Percentiles rank a stretch among this genome's conserved stretches.
phyloP scores from a whole-genome alignment of 371 early-diverging fungal genomes.

The Funneliformis caledonium region DNA sequence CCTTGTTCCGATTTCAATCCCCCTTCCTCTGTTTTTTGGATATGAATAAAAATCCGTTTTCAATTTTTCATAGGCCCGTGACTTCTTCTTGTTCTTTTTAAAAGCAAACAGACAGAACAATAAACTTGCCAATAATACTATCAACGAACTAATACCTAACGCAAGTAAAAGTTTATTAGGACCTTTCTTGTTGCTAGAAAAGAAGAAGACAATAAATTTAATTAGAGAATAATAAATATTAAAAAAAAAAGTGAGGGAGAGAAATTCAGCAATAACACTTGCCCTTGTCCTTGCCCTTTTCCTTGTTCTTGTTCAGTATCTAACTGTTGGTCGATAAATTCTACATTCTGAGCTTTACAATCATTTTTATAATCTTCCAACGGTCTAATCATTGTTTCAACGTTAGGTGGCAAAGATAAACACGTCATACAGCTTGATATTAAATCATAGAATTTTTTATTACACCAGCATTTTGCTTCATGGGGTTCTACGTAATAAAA shows the following conservation, averaged over 20 bases:
- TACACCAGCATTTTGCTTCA: not conserved
- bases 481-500: not conserved
- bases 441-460: not conserved
- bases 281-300: not conserved
- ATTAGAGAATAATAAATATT: not conserved
- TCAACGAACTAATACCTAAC: not conserved
- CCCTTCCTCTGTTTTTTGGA: not conserved
- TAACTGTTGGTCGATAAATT: not conserved
- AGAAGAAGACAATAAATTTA: not conserved
- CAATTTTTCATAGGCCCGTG: not conserved
- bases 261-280: not conserved
- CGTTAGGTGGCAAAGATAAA: not conserved
- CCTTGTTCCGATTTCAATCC: not conserved
- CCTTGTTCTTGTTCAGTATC: not conserved
- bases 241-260: not conserved
- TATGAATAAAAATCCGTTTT: not conserved
- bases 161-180: not conserved
- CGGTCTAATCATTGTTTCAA: not conserved
- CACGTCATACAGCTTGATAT: not conserved
- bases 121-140: not conserved
- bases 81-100: not conserved
- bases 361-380: not conserved
- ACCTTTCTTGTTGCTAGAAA: not conserved
- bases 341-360: not conserved
- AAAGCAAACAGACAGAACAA: not conserved